Evolutionary conservation across 78 protist genomes (phyloP), one percentile per base, ranked within the genome.

Genomic region (Neovahlkampfia damariscottae): DNA sequence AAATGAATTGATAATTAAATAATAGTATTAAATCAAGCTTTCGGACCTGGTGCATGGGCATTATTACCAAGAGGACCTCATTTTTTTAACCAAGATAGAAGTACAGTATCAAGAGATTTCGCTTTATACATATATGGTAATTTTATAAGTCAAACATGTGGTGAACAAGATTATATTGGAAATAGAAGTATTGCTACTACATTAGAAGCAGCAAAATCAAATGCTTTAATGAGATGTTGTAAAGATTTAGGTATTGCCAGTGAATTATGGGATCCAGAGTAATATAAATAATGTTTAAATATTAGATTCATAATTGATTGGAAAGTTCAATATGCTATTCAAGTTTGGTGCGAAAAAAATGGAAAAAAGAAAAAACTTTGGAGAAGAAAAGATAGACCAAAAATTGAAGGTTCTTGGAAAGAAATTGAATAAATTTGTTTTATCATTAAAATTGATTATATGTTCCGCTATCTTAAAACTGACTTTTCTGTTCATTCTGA

Each of bases 1-100:
- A n/a, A n/a, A n/a, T n/a, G n/a, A n/a, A n/a, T n/a, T n/a, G n/a
- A n/a, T n/a, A n/a, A n/a, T n/a, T n/a, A n/a, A n/a, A n/a, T n/a
- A n/a, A n/a, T n/a, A 19, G 50, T 79, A 5, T 69, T 86, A 30
- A 83, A 79, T 28, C 39, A 28, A 10, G 87, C 90, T 4, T 83
- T 86, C 30, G 90, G 90, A n/a, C 84, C 87, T 5, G 90, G 90
- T 2, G 90, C 88, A 28, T 86, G 90, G 90, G 90, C 84, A 19
- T 34, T 85, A 8, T 72, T 81, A 30, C 89, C 89, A 41, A 35
- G 77, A 28, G 85, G 89, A 2, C 73, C 84, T 73, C 83, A 81
- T 31, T n/a, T n/a, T n/a, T n/a, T n/a, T n/a, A n/a, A n/a, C n/a
- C n/a, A n/a, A n/a, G n/a, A n/a, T n/a, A n/a, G n/a, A n/a, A 10